A percentile compares a stretch with the other conserved stretches of the same genome.
Evolutionary conservation across 148 eudicot genomes (phyloP).

Genomic region (Polygonum aviculare): DNA sequence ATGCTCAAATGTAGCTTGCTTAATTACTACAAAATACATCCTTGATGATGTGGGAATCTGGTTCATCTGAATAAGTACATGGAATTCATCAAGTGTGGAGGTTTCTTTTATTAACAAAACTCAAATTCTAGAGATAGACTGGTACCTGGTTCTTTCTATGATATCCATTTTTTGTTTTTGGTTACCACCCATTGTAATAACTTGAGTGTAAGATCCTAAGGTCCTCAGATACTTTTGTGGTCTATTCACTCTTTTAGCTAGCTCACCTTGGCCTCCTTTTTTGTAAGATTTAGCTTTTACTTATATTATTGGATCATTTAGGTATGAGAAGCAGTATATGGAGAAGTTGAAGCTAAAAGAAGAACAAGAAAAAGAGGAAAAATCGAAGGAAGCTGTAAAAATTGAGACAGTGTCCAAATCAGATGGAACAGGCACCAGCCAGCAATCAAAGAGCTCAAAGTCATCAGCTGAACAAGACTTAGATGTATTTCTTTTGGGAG

Average conservation of each 20-base stretch:
- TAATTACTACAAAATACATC: background rate
- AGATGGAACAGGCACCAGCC: slow-evolving; percentile 32
- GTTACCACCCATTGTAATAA: background rate
- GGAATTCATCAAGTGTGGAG: background rate
- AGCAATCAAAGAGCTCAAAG: slow-evolving; percentile 35
- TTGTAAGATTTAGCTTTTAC: slow-evolving; percentile 7
- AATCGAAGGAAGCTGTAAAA: slow-evolving; percentile 35
- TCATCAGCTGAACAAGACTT: slow-evolving; percentile 84
- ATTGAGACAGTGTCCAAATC: slow-evolving; percentile 30
- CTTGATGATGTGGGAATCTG: background rate
- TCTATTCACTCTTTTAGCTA: background rate
- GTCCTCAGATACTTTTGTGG: background rate
- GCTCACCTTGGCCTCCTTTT: background rate
- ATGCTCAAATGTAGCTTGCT: background rate
- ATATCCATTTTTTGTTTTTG: background rate
- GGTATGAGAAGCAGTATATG: slow-evolving; percentile 66
- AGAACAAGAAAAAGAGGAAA: slow-evolving; percentile 48
- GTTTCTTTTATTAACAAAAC: background rate
- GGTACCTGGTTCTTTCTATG: background rate
- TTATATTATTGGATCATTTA: slow-evolving; percentile 18
- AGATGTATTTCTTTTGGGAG: slow-evolving; percentile 96
- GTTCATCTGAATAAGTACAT: background rate
- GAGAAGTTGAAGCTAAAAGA: slow-evolving; percentile 53
- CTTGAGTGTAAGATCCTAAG: background rate
- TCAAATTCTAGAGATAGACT: background rate